Base-by-base conservation (phyloP, 2,329 filamentous ascomycete species). In the Xylariaceae sp. region DNA sequence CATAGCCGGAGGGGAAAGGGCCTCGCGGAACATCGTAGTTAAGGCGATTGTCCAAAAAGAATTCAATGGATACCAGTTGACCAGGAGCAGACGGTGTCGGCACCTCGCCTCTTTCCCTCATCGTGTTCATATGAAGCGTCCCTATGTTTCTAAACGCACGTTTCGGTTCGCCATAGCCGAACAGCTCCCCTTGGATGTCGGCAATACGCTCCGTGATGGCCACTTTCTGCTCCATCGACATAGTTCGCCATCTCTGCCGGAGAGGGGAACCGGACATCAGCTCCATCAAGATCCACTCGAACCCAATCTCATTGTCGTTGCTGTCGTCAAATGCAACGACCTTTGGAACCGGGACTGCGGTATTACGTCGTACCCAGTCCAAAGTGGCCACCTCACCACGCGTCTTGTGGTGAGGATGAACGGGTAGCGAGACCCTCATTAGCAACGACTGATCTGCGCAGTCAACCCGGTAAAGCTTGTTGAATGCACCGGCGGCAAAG, bases 211-310 rank as follows among this genome's bases (percentile, higher is more conserved):
- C 28, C 11, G 43, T 40, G 14, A 54, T 17, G 9, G 26, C 26
- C 12, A 39, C 34, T 40, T 48, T 54, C 28, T 48, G 43, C 24
- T 47, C 43, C 43, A 47, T 54, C 6, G 43, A 28, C 43, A 54
- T 47, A 16, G 28, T 43, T 26, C 46, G 45, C 45, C 53, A 56
- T 49, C 19, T 43, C 29, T 34, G 21, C 12, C 44, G 19, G n/a
- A 45, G 45, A 6, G 24, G n/a, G 21, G 6, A 50, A 4, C 53
- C 53, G 12, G 53, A 33, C 45, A 50, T 56, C 7, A 56, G 39
- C 37, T 56, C 53, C 45, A 56, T 56, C 37, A 56, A 37, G 4
- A 56, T 56, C 53, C 51, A 56, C 24, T 56, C 45, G 31, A 50
- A 56, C 1, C 45, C 44, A 21, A 56, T 50, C 28, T 56, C 53